Base-by-base conservation (phyloP, 2,329 filamentous ascomycete genomes). In the Exophiala calicioides region DNA sequence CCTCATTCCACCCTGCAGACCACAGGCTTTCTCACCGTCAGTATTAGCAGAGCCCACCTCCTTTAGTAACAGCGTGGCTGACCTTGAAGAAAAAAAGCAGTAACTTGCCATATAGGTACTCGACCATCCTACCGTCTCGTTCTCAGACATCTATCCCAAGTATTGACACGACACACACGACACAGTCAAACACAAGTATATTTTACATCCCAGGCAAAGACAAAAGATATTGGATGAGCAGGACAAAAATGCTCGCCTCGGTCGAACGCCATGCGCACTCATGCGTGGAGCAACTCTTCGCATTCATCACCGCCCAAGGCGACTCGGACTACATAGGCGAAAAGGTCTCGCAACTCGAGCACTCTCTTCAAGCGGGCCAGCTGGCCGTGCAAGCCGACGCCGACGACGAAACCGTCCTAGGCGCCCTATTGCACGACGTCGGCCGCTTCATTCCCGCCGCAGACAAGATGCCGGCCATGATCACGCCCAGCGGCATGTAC, bases 251-350 rank as follows among this genome's bases (percentile, higher is more conserved):
- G 32, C 36, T 59, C 5, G 18, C 46, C 20, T 56, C 53, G 3
- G 48, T 61, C 13, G 50, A 60, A 26, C 33, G 46, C 20, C 51
- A 60, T 39, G 48, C 57, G 1, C 42, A 45, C 26, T 26, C 43
- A n/a, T 58, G 52, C 20, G 53, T 62, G 38, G 41, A 47, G 10
- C 53, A 53, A 29, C 53, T 64, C 8, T 62, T 63, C 37, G 36
- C 38, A 6, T 60, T 62, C 40, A 52, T 64, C 35, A 27, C 55
- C 23, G 55, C 53, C n/a, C 62, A 63, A 53, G 64, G 64, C 10
- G 58, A 65, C 39, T 59, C 58, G 1, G 64, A 66, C 33, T 66
- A 65, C 46, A 62, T 67, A 5, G 63, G 63, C 23, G 64, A 67
- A 52, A 60, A 60, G 1, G 64, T 67, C 42, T 65, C 58, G 29